A percentile compares a stretch with the other conserved stretches of the same genome.
Conservation (phyloP, 768 basidiomycete species). For the Phaeolepiota aurea region DNA sequence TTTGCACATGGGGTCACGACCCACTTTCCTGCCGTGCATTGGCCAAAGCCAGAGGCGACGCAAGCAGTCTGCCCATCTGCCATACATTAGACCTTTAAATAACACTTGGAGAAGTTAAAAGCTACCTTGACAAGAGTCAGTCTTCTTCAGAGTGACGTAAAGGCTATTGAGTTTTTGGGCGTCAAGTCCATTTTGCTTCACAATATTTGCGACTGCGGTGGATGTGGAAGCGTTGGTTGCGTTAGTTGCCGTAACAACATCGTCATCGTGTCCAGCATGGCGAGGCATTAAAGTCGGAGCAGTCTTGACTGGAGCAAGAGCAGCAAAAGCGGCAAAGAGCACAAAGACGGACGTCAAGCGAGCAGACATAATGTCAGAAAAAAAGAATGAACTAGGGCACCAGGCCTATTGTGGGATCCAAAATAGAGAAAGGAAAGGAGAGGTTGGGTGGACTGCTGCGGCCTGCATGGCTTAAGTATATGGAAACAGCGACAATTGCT, state of each 20-base stretch:
- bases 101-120: too few relatives aligned
- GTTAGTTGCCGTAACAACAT: slow-evolving; percentile 7
- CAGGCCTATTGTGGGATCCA: too few relatives aligned
- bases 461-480: too few relatives aligned
- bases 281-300: slow-evolving; percentile 23
- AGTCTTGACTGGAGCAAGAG: slow-evolving; percentile 21
- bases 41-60: slow-evolving; percentile 29
- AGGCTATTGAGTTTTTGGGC: slow-evolving; percentile 42
- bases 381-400: too few relatives aligned
- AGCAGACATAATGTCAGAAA: too few relatives aligned
- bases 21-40: slow-evolving; percentile 35
- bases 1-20: slow-evolving; percentile 23
- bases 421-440: too few relatives aligned
- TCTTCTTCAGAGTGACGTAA: slow-evolving; percentile 33
- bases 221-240: slow-evolving; percentile 3
- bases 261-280: slow-evolving; percentile 15
- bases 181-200: slow-evolving; percentile 36
- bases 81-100: too few relatives aligned
- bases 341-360: too few relatives aligned
- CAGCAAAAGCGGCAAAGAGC: too few relatives aligned
- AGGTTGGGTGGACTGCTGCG: too few relatives aligned
- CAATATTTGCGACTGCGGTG: slow-evolving; percentile 11
- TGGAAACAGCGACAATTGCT: too few relatives aligned
- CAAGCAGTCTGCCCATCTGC: slow-evolving; percentile 31
- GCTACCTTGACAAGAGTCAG: slow-evolving; percentile 41